Evolutionary conservation across 345 rosid species (phyloP).

Genomic region (Eucalyptus tenuipes): DNA sequence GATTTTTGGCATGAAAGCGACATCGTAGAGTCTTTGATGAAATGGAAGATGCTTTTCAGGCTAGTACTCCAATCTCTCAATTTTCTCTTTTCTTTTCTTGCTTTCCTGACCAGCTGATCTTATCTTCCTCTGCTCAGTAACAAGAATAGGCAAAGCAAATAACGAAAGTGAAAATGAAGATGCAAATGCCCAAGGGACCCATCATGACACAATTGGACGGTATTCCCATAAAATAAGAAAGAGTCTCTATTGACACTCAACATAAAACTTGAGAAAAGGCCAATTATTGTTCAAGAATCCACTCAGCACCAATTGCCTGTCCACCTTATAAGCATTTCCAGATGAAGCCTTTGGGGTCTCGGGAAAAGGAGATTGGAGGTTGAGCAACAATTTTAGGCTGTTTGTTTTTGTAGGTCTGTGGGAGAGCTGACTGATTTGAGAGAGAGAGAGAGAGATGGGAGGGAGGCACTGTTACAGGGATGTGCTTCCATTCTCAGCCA

Average conservation of each 20-base stretch:
- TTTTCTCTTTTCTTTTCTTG: neutral
- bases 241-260: neutral
- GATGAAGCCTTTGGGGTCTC: neutral
- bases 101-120: neutral
- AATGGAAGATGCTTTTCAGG: neutral
- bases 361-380: neutral
- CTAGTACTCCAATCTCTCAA: neutral
- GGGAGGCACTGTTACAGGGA: constrained; percentile 32
- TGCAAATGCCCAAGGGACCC: neutral
- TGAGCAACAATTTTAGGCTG: neutral
- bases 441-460: neutral
- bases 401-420: neutral
- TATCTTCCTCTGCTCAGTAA: neutral
- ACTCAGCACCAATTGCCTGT: neutral
- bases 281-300: neutral
- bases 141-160: neutral
- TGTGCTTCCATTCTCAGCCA: constrained; percentile 47
- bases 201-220: neutral
- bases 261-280: neutral
- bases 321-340: neutral
- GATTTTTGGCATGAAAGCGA: neutral
- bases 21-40: neutral
- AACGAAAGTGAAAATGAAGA: neutral
- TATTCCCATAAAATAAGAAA: neutral
- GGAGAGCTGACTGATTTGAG: neutral